Base-by-base conservation (phyloP, 2,329 filamentous ascomycete species). In the Colletotrichum kahawae region DNA sequence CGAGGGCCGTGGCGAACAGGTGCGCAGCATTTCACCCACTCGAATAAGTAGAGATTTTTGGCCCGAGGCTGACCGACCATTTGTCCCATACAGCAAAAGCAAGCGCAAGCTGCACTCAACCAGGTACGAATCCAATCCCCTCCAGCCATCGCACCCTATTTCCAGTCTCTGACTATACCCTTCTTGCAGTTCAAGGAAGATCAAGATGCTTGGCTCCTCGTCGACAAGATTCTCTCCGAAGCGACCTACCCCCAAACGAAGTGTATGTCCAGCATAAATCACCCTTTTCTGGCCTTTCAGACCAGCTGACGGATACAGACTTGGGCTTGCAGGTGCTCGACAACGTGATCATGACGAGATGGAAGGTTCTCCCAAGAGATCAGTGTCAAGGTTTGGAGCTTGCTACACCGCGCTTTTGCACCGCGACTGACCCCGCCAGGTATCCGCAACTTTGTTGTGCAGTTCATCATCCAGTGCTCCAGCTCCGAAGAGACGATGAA, bases 371-470 rank as follows among this genome's bases (percentile, higher is more conserved):
- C 77, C 97, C 97, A 68, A 93, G 95, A 82, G 96, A 98, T 79
- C 97, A 99, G 87, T 98, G 97, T 86, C 93, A 97, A 90, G 95
- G 95, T 87, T 67, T 57, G 75, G 21, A 27, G 34, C 9, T 16
- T 74, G 71, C 48, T 43, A 57, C 70, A 54, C 59, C 43, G 54
- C 18, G 68, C 48, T 36, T 10, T 48, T 27, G n/a, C 18, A 38
- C 74, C 64, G 43, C 31, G 5, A 56, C 56, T 66, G 31, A 57
- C 71, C 16, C 14, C 29, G 14, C 48, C 81, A 97, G 97, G 97
- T 78, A 99, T 99, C 82, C 95, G 97, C 81, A 99, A 99, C 88
- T 99, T 99, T 84, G 95, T 99, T 77, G 97, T 99, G 81, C 95
- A 97, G 87, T 98, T 98, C 88, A 99, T 99, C 85, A 96, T 99